Percentiles rank a stretch among this genome's conserved stretches.
Conservation (phyloP, 257 asterid species). For the Primulina huaijiensis region DNA sequence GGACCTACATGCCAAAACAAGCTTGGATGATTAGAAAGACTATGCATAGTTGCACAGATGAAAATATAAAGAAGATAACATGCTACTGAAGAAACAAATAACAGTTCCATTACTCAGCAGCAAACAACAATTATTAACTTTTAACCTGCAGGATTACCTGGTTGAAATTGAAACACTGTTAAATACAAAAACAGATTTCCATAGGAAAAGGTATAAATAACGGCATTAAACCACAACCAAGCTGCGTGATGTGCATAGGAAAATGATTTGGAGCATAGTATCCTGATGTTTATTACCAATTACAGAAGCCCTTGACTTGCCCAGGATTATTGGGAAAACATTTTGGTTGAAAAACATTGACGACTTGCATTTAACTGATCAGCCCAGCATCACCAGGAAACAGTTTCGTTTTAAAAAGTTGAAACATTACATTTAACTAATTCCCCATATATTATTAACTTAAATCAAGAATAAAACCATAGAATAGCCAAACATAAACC, state of each 20-base stretch:
- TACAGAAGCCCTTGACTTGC: background rate
- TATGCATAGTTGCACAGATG: conserved; percentile 10
- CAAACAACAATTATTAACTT: conserved; percentile 1
- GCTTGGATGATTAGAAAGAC: conserved; percentile 24
- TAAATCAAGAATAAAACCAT: no score
- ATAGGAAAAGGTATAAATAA: background rate
- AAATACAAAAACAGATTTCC: background rate
- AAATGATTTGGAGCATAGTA: background rate
- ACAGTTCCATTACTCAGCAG: background rate
- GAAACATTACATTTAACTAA: no score
- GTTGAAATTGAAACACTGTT: conserved; percentile 11
- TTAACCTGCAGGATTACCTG: conserved; percentile 4
- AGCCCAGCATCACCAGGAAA: background rate
- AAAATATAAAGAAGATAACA: conserved; percentile 10
- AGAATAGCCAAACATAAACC: background rate
- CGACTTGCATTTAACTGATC: background rate
- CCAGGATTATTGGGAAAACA: background rate
- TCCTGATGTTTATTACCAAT: background rate
- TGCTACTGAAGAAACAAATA: conserved; percentile 13
- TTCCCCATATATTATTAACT: background rate
- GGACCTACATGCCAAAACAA: conserved; percentile 33
- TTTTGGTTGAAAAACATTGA: background rate
- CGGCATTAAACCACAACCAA: background rate
- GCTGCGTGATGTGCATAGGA: background rate
- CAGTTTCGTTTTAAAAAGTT: background rate